Percentiles rank a stretch among this genome's conserved stretches.
Evolutionary conservation across 768 basidiomycete species (phyloP).

Genomic region (Auricularia auricula-judae): DNA sequence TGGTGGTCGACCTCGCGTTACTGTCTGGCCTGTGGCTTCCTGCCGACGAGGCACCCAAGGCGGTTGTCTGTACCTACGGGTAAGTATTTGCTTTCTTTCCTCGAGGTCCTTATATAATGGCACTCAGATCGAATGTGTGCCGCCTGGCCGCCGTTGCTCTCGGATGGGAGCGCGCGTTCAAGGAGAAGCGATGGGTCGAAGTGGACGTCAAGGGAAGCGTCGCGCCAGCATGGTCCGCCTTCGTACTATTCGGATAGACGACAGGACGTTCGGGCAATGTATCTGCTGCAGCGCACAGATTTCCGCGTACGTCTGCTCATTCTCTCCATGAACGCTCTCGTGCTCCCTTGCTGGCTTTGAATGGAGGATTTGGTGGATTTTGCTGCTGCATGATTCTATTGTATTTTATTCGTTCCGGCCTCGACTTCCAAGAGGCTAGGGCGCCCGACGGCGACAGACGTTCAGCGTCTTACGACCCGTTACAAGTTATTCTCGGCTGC

Average conservation of each 20-base stretch:
- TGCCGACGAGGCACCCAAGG: constrained; percentile 35
- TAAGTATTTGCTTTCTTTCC: constrained; percentile 16
- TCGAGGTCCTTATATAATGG: background rate
- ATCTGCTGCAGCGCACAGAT: no score
- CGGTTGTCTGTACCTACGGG: constrained; percentile 50
- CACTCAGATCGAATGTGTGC: constrained; percentile 48
- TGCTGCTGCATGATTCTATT: no score
- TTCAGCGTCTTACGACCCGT: no score
- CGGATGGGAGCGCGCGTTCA: constrained; percentile 57
- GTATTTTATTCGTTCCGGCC: no score
- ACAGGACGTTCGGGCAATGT: background rate
- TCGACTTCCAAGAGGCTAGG: no score
- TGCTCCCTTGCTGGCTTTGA: no score
- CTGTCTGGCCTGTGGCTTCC: constrained; percentile 48
- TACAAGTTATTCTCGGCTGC: no score
- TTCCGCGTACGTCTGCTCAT: no score
- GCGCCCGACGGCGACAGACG: no score
- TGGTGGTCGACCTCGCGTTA: constrained; percentile 59
- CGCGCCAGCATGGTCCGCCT: constrained; percentile 47
- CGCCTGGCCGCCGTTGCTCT: constrained; percentile 46
- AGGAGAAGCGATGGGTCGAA: constrained; percentile 50
- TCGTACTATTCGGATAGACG: constrained; percentile 31
- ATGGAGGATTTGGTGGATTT: no score
- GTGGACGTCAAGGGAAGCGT: constrained; percentile 49
- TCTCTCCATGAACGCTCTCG: no score